Percentiles rank a stretch among this genome's conserved stretches.
Evolutionary conservation across 2,329 filamentous ascomycete genomes (phyloP).

Genomic region (Beauveria asiatica): DNA sequence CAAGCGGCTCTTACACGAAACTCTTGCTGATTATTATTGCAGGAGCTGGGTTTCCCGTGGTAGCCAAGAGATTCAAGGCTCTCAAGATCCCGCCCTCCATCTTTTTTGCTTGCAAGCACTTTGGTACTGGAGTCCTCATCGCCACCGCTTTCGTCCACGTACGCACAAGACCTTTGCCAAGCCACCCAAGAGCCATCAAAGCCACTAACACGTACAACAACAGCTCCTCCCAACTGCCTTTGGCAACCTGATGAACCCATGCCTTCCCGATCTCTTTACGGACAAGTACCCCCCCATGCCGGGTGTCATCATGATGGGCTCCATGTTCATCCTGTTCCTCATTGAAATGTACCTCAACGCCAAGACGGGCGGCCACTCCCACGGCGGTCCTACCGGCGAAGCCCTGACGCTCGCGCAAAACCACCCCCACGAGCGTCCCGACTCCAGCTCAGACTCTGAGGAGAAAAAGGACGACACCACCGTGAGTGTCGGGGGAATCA

Average conservation of each 20-base stretch:
- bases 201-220: neutral
- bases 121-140: conserved; percentile 63
- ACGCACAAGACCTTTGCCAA: conserved; percentile 15
- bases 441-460: neutral
- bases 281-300: conserved; percentile 52
- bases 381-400: conserved; percentile 45
- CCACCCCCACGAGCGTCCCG: conserved; percentile 2
- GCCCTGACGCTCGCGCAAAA: neutral
- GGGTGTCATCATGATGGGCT: conserved; percentile 57
- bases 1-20: neutral
- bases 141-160: conserved; percentile 68
- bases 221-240: conserved; percentile 53
- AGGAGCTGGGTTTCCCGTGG: conserved; percentile 44
- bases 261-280: conserved; percentile 52
- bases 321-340: conserved; percentile 53
- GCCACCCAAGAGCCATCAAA: neutral
- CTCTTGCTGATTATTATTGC: neutral
- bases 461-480: conserved; percentile 18
- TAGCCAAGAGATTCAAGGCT: conserved; percentile 47
- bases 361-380: conserved; percentile 50
- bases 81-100: conserved; percentile 47
- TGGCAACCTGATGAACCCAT: conserved; percentile 39
- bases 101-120: conserved; percentile 57
- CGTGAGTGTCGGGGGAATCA: conserved; percentile 18
- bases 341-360: conserved; percentile 53